phyloP scores from a whole-genome alignment of 805 yeast genomes.

The Isabelozyma rhagii region DNA sequence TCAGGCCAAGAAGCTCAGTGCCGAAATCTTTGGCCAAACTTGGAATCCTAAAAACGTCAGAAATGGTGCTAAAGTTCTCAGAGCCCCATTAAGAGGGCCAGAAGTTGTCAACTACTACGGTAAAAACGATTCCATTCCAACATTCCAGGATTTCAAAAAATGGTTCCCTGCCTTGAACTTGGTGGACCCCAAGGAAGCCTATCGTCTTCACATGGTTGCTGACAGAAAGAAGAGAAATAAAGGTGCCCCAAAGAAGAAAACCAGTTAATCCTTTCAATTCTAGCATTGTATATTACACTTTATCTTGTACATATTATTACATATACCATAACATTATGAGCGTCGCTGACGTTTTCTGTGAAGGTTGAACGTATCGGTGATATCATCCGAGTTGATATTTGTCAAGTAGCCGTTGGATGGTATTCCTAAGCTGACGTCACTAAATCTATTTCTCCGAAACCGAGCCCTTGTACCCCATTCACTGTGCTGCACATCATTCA shows the following conservation, averaged over 20 bases:
- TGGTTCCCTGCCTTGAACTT: conserved; percentile 52
- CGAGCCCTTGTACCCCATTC: conserved; percentile 6
- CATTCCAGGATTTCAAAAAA: conserved; percentile 55
- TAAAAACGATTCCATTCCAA: conserved; percentile 59
- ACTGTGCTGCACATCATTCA: conserved; percentile 8
- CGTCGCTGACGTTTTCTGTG: conserved; percentile 4
- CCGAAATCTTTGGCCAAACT: conserved; percentile 64
- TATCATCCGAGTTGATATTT: conserved; percentile 12
- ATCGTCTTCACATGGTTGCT: conserved; percentile 61
- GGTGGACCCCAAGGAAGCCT: conserved; percentile 65
- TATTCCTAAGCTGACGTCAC: background rate
- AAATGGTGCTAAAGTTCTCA: conserved; percentile 70
- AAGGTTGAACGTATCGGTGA: conserved; percentile 26
- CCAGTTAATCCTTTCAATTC: conserved; percentile 7
- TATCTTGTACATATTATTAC: conserved; percentile 5
- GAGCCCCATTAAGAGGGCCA: conserved; percentile 70
- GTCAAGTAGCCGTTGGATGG: background rate
- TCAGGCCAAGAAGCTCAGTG: conserved; percentile 56
- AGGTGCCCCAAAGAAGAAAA: conserved; percentile 79
- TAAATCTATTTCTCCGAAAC: conserved; percentile 4
- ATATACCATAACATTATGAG: background rate
- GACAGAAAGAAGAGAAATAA: conserved; percentile 80
- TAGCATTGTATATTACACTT: background rate
- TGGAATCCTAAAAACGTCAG: conserved; percentile 65
- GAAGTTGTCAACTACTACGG: conserved; percentile 72